Evolutionary conservation across 768 basidiomycete genomes (phyloP), one percentile per base, ranked within the genome.

Genomic region (Termitomyces heimii): DNA sequence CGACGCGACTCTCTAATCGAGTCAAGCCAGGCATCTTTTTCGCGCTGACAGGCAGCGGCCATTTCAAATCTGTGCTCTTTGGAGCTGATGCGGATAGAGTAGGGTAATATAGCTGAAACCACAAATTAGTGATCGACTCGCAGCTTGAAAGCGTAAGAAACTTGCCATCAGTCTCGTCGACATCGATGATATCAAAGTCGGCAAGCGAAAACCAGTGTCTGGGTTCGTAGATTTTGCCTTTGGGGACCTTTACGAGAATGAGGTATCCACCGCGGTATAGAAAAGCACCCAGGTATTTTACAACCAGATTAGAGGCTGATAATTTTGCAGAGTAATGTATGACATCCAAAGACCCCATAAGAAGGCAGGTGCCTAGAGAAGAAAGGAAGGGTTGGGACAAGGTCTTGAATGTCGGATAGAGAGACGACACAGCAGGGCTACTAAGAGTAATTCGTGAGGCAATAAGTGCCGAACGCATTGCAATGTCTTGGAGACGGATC

Each of bases 281-380:
- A 70, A 99, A 96, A 18, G 88, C 89, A 31, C 91, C 94, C 26
- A 92, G 79, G 69, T 97, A 98, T 71, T 91, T 92, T 59, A 89
- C 87, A 68, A 80, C 84, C 63, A 89, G 77, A 32, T 79, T 82
- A 50, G 78, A 73, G 62, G 69, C 75, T 54, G 73, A 63, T 2
- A 81, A 72, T 35, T 77, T 76, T 45, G 72, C 63, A n/a, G 75
- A 70, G 44, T 79, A 78, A 59, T 90, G 85, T 61, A 98, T 83
- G 54, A 95, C 89, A 66, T 98, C 95, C 58, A 98, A 71, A 2
- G 93, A 85, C 10, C 95, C 95, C 1, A 88, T 86, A 56, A 98
- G 80, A 26, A 85, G 68, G 65, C 91, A 94, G 32, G 81, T 79
- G 0, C 91, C 92, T 31, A 98, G 80, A 28, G 85, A 83, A n/a